Percentiles rank a stretch among this genome's conserved stretches.
These are phyloP conservation scores for Aquanectria penicillioides DNA, from an alignment of 2,329 filamentous ascomycete species.

Conservation along the genomic window DNA sequence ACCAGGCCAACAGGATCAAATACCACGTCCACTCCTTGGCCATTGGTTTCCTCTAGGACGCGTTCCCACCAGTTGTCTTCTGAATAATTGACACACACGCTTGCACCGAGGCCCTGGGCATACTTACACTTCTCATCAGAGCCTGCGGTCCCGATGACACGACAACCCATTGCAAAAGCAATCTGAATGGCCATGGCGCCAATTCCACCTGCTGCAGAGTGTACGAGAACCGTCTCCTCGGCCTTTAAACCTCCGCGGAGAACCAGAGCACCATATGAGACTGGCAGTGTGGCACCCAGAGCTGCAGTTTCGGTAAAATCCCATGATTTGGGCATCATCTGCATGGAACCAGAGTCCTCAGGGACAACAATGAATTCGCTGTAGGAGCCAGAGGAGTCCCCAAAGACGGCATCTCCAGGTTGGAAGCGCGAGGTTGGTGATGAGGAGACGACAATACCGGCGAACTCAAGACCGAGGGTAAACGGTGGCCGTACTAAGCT, in stretches of 20 bases:
- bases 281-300: conserved; percentile 62
- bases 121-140: conserved; percentile 55
- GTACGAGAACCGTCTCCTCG: conserved; percentile 63
- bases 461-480: conserved; percentile 68
- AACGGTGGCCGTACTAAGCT: conserved; percentile 67
- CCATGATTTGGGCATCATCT: conserved; percentile 57
- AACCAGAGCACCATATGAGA: conserved; percentile 62
- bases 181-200: conserved; percentile 67
- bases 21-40: conserved; percentile 64
- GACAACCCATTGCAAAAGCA: conserved; percentile 61
- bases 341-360: conserved; percentile 45
- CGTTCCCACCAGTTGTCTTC: conserved; percentile 58
- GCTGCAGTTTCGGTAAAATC: conserved; percentile 61
- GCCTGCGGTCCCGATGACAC: conserved; percentile 63
- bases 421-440: conserved; percentile 49
- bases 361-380: conserved; percentile 60
- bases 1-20: conserved; percentile 69
- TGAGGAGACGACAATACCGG: conserved; percentile 59
- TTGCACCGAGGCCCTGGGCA: conserved; percentile 51
- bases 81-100: conserved; percentile 53
- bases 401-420: conserved; percentile 64
- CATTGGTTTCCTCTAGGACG: conserved; percentile 58
- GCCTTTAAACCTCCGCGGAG: conserved; percentile 51
- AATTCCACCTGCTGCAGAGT: conserved; percentile 65
- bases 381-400: conserved; percentile 61